Percentiles rank a stretch among this genome's conserved stretches.
phyloP scores from a whole-genome alignment of 1,284 basidiomycete species.

The Athelia psychrophila region DNA sequence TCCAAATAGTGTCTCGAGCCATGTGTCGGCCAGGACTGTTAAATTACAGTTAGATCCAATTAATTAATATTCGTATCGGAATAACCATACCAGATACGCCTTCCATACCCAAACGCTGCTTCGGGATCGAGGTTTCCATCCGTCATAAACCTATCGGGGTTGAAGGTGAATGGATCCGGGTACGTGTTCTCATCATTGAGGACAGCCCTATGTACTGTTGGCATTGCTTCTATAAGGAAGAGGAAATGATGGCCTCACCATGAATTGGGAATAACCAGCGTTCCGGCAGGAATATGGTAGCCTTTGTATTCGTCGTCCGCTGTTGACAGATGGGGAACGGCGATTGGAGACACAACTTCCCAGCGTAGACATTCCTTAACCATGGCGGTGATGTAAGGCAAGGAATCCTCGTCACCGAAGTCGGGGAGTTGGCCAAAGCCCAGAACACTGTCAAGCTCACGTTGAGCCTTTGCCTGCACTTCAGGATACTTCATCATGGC shows the following conservation, averaged over 20 bases:
- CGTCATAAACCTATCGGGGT: conserved; percentile 14
- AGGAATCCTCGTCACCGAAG: not conserved
- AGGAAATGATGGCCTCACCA: conserved; percentile 14
- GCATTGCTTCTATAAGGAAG: too few relatives aligned
- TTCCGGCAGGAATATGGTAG: conserved; percentile 22
- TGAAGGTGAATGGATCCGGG: conserved; percentile 10
- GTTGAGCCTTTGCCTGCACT: conserved; percentile 18
- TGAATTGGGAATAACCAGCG: conserved; percentile 7
- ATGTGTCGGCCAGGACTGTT: too few relatives aligned
- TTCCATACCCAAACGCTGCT: conserved; percentile 13
- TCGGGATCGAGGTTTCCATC: conserved; percentile 5
- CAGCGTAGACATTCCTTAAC: not conserved
- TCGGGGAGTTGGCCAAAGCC: conserved; percentile 16
- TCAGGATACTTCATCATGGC: conserved; percentile 21
- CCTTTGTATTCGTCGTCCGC: conserved; percentile 24
- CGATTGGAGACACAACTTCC: conserved; percentile 5
- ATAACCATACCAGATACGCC: conserved; percentile 11
- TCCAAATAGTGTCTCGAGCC: too few relatives aligned
- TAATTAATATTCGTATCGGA: too few relatives aligned
- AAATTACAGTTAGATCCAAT: too few relatives aligned
- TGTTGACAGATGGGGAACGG: conserved; percentile 16
- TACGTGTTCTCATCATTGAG: conserved; percentile 11
- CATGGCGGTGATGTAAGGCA: not conserved
- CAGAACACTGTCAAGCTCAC: conserved; percentile 20
- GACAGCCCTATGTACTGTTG: not conserved